Evolutionary conservation across 495 filamentous ascomycete genomes (phyloP).

Genomic region (Annulohypoxylon nitens): DNA sequence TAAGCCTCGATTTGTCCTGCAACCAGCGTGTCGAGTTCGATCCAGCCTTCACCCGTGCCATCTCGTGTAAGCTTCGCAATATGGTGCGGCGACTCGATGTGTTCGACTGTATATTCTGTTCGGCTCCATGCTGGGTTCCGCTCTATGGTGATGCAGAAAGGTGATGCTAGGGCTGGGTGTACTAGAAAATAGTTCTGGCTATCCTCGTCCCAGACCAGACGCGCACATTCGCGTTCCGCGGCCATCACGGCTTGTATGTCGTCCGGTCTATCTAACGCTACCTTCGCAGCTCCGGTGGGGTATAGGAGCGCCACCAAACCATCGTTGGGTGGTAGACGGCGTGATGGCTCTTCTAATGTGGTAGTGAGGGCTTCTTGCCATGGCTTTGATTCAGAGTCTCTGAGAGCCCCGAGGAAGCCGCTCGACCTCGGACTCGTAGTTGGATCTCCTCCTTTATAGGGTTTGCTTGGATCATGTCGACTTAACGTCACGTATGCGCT

Average conservation of each 20-base stretch:
- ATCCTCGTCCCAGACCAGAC: conserved; percentile 76
- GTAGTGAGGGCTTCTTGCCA: conserved; percentile 70
- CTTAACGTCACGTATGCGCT: conserved; percentile 66
- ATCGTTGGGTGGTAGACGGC: conserved; percentile 71
- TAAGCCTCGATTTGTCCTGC: conserved; percentile 68
- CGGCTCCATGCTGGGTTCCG: conserved; percentile 65
- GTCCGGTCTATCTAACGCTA: conserved; percentile 75
- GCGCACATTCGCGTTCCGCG: conserved; percentile 78
- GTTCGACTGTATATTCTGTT: conserved; percentile 73
- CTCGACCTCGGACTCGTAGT: conserved; percentile 33
- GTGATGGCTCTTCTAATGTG: conserved; percentile 68
- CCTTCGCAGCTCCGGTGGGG: conserved; percentile 75
- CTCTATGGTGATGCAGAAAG: conserved; percentile 66
- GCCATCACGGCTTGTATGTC: conserved; percentile 71
- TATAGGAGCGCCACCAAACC: conserved; percentile 81
- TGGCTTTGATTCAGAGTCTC: conserved; percentile 57
- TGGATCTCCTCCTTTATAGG: conserved; percentile 54
- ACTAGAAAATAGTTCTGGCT: conserved; percentile 75
- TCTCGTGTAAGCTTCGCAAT: conserved; percentile 65
- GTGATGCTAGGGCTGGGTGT: conserved; percentile 74
- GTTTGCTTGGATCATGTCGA: conserved; percentile 67
- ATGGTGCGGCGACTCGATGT: conserved; percentile 67
- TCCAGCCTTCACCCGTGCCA: conserved; percentile 64
- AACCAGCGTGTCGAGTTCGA: conserved; percentile 66
- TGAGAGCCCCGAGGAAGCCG: conserved; percentile 57